phyloP scores from a whole-genome alignment of 192 early-diverging fungal species.

The Umbelopsis sp. region DNA sequence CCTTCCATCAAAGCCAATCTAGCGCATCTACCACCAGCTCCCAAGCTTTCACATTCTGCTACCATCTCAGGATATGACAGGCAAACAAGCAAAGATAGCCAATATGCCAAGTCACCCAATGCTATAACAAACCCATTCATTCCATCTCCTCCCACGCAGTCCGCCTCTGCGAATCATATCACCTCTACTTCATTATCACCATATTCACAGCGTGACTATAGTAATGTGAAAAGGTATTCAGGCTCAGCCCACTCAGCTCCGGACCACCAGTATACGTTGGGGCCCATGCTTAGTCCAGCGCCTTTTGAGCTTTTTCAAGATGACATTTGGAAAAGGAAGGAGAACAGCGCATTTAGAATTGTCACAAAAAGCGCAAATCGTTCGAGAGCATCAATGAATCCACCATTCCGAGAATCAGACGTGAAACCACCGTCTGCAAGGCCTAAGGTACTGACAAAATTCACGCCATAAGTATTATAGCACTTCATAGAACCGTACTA shows the following conservation, averaged over 20 bases:
- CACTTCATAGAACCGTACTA: not conserved
- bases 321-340: not conserved
- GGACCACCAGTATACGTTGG: not conserved
- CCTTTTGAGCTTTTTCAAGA: not conserved
- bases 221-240: not conserved
- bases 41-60: constrained; percentile 17
- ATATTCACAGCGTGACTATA: not conserved
- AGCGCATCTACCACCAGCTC: not conserved
- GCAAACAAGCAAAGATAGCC: not conserved
- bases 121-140: not conserved
- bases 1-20: constrained; percentile 22
- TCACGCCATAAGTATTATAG: not conserved
- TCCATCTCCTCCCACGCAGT: constrained; percentile 9
- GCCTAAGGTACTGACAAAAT: not conserved
- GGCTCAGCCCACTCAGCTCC: not conserved
- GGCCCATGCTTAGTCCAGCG: not conserved
- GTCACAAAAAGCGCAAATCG: not conserved
- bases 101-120: constrained; percentile 8
- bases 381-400: not conserved
- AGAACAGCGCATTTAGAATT: not conserved
- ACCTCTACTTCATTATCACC: not conserved
- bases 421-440: not conserved
- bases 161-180: not conserved
- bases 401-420: not conserved
- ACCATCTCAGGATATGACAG: constrained; percentile 2